A percentile compares a stretch with the other conserved stretches of the same genome.
These are phyloP conservation scores for Dothidotthia symphoricarpi DNA, from an alignment of 2,329 filamentous ascomycete species.

Conservation along the genomic window DNA sequence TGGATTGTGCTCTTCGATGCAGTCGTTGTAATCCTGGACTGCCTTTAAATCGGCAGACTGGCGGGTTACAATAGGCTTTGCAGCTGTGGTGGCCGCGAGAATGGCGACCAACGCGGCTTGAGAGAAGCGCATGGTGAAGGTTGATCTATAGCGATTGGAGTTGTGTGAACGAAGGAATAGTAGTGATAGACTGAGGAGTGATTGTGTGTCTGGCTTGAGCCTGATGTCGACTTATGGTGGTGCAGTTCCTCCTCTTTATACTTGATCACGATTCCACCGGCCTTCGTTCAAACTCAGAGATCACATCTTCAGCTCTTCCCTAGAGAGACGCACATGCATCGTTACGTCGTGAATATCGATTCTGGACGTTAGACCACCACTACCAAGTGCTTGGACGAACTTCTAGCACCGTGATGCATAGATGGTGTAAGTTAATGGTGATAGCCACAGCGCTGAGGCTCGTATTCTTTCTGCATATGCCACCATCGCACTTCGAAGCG, in stretches of 20 bases:
- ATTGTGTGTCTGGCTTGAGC: slow-evolving; percentile 3
- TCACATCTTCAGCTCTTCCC: not conserved
- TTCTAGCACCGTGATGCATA: not conserved
- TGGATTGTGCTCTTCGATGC: slow-evolving; percentile 5
- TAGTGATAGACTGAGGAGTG: slow-evolving; percentile 2
- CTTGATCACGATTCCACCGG: not conserved
- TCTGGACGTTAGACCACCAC: not conserved
- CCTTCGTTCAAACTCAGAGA: not conserved
- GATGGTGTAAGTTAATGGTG: not conserved
- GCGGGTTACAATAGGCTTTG: slow-evolving; percentile 12
- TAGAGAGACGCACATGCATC: not conserved
- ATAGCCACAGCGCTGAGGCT: not conserved
- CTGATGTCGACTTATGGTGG: slow-evolving; percentile 2
- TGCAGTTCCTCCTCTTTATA: slow-evolving; percentile 6
- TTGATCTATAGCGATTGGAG: slow-evolving; percentile 3
- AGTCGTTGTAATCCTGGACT: slow-evolving; percentile 8
- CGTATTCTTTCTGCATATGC: not conserved
- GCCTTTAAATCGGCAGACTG: slow-evolving; percentile 6
- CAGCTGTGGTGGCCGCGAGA: slow-evolving; percentile 12
- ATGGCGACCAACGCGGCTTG: slow-evolving; percentile 15
- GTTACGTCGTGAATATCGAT: slow-evolving; percentile 1
- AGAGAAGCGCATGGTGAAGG: slow-evolving; percentile 12
- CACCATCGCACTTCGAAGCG: not conserved
- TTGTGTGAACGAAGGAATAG: slow-evolving; percentile 4
- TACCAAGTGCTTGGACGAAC: not conserved